phyloP scores from a whole-genome alignment of 2,329 filamentous ascomycete species.

The Colletotrichum musicola region DNA sequence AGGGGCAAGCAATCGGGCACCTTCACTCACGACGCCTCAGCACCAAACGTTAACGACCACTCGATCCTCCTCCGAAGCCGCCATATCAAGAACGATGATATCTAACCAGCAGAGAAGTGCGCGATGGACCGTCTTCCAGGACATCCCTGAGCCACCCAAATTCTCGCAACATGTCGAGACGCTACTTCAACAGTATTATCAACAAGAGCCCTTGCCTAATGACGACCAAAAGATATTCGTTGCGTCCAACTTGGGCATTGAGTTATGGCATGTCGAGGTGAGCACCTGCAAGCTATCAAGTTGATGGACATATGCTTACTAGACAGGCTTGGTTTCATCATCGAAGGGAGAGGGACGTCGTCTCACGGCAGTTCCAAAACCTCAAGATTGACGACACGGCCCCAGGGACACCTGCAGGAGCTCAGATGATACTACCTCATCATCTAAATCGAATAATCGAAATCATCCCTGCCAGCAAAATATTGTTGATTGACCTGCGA shows the following conservation, averaged over 20 bases:
- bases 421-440: slow-evolving; percentile 64
- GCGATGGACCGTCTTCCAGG: slow-evolving; percentile 54
- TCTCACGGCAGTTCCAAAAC: slow-evolving; percentile 58
- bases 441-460: slow-evolving; percentile 65
- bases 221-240: slow-evolving; percentile 65
- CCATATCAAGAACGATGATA: slow-evolving; percentile 56
- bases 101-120: slow-evolving; percentile 59
- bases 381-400: slow-evolving; percentile 55
- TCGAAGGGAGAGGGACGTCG: slow-evolving; percentile 62
- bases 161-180: slow-evolving; percentile 63
- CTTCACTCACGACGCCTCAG: slow-evolving; percentile 15
- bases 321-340: slow-evolving; percentile 66
- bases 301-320: slow-evolving; percentile 2
- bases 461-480: slow-evolving; percentile 59
- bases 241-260: slow-evolving; percentile 66
- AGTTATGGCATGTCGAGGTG: slow-evolving; percentile 63
- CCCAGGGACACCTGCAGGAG: slow-evolving; percentile 47
- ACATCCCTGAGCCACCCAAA: slow-evolving; percentile 56
- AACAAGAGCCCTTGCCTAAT: slow-evolving; percentile 60
- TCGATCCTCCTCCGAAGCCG: slow-evolving; percentile 29
- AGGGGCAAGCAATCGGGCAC: slow-evolving; percentile 42
- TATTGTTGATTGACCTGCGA: slow-evolving; percentile 64
- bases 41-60: slow-evolving; percentile 6
- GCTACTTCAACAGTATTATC: slow-evolving; percentile 67
- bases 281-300: slow-evolving; percentile 36